phyloP scores from a whole-genome alignment of 2,329 filamentous ascomycete genomes.

The Pochonia chlamydosporia region DNA sequence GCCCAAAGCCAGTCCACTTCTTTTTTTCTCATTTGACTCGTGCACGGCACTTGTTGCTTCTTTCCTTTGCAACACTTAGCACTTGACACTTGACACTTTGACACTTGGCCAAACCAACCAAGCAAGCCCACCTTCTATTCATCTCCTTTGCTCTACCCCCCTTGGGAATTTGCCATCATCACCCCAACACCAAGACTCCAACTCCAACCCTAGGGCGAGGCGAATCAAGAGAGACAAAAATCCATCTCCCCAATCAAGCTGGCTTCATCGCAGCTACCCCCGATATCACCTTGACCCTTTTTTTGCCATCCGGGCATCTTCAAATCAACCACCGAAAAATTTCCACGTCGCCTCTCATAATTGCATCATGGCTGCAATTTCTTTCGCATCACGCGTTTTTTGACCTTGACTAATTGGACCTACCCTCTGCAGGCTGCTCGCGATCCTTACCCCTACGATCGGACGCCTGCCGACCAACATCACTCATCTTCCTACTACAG shows the following conservation, averaged over 20 bases:
- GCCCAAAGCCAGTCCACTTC: conserved; percentile 20
- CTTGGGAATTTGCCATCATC: not conserved
- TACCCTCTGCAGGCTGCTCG: conserved; percentile 31
- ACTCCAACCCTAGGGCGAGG: too few species aligned
- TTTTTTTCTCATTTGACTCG: conserved; percentile 16
- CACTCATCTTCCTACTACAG: conserved; percentile 37
- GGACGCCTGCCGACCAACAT: conserved; percentile 33
- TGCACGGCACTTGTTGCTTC: conserved; percentile 10
- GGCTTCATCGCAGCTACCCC: not conserved
- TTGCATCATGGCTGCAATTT: conserved; percentile 2
- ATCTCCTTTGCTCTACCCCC: conserved; percentile 1
- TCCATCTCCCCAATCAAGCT: not conserved
- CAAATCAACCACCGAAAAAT: not conserved
- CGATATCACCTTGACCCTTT: not conserved
- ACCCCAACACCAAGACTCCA: not conserved
- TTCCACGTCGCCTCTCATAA: not conserved
- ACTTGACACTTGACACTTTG: too few species aligned
- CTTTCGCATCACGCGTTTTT: not conserved
- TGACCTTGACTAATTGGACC: conserved; percentile 1
- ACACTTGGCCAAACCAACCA: not conserved
- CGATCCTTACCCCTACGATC: conserved; percentile 45
- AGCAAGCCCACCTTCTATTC: not conserved
- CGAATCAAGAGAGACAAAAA: not conserved
- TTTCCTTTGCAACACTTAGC: conserved; percentile 5
- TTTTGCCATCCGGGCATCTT: not conserved